phyloP scores from a whole-genome alignment of 2,329 filamentous ascomycete species.

The Chrysosphaeria jannelii region DNA sequence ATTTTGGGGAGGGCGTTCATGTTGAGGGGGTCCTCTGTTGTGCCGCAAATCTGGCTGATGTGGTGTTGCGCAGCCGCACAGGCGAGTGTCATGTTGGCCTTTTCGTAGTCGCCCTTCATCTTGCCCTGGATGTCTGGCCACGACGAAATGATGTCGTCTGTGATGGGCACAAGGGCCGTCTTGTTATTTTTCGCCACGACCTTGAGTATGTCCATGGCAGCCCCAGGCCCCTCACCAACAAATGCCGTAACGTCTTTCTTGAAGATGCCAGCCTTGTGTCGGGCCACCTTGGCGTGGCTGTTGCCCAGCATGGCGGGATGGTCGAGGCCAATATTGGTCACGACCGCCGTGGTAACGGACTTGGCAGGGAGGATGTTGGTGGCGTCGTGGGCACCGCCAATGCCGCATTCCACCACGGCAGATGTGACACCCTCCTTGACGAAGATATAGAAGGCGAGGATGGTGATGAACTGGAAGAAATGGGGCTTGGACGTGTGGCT shows the following conservation, averaged over 20 bases:
- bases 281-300: slow-evolving; percentile 34
- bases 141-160: too few species aligned
- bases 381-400: slow-evolving; percentile 36
- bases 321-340: slow-evolving; percentile 31
- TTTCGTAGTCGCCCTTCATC: slow-evolving; percentile 17
- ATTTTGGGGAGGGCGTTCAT: slow-evolving; percentile 1
- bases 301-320: slow-evolving; percentile 31
- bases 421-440: slow-evolving; percentile 42
- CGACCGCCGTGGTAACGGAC: slow-evolving; percentile 6
- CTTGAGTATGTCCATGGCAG: too few species aligned
- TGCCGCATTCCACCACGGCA: slow-evolving; percentile 75
- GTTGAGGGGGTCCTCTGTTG: slow-evolving; percentile 12
- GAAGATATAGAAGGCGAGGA: slow-evolving; percentile 69
- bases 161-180: too few species aligned
- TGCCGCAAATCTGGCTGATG: slow-evolving; percentile 1
- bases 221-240: too few species aligned
- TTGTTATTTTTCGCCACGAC: too few species aligned
- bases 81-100: slow-evolving; percentile 21
- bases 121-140: too few species aligned
- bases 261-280: slow-evolving; percentile 47
- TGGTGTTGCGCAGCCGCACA: slow-evolving; percentile 6
- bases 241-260: slow-evolving; percentile 27
- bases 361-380: slow-evolving; percentile 43
- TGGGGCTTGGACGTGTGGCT: slow-evolving; percentile 44
- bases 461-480: slow-evolving; percentile 74